phyloP scores from a whole-genome alignment of 148 eudicot genomes.

The Selenicereus undatus region DNA sequence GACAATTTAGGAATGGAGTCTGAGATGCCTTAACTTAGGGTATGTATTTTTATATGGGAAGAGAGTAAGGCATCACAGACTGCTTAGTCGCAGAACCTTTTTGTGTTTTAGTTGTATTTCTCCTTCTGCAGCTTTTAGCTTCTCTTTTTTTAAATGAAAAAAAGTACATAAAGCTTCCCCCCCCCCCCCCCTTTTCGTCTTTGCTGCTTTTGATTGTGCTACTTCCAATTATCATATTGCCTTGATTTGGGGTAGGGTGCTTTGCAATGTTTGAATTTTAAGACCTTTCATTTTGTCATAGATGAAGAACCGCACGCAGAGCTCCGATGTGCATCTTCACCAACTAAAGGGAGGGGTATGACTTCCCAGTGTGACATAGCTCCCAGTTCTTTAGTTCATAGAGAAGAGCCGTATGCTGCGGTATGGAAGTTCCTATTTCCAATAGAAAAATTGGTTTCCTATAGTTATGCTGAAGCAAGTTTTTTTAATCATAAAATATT shows the following conservation, averaged over 20 bases:
- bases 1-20: not conserved
- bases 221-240: not conserved
- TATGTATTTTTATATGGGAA: not conserved
- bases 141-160: not conserved
- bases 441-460: not conserved
- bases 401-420: conserved; percentile 88
- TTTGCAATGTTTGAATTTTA: conserved; percentile 6
- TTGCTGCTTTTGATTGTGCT: not conserved
- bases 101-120: not conserved
- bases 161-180: no score
- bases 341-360: conserved; percentile 85
- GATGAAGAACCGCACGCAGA: conserved; percentile 47
- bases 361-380: conserved; percentile 47
- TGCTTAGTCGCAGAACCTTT: not conserved
- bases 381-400: conserved; percentile 58
- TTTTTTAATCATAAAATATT: not conserved
- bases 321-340: conserved; percentile 52
- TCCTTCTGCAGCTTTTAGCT: not conserved
- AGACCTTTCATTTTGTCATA: conserved; percentile 29
- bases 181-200: not conserved
- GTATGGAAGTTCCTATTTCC: conserved; percentile 36
- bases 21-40: not conserved
- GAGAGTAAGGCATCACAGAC: not conserved
- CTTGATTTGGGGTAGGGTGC: not conserved
- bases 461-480: not conserved